Evolutionary conservation across 148 eudicot species (phyloP).

Genomic region (Arctostaphylos glauca): DNA sequence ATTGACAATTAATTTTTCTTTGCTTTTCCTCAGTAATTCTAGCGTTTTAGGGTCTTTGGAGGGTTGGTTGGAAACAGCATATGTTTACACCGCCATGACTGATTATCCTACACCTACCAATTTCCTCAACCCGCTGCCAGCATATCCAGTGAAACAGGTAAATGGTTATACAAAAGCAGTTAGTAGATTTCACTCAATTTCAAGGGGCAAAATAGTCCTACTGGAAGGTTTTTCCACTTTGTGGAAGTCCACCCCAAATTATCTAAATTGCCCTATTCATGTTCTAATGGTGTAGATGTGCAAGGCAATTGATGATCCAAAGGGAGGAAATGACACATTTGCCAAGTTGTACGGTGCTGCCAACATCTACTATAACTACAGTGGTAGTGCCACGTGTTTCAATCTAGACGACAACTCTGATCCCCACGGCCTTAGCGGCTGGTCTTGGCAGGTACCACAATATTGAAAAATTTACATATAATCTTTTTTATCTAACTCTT

Average conservation of each 20-base stretch:
- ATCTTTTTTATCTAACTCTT: too few species aligned
- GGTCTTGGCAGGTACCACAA: constrained; percentile 76
- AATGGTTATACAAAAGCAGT: background rate
- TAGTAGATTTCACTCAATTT: background rate
- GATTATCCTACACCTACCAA: constrained; percentile 91
- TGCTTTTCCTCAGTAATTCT: constrained; percentile 24
- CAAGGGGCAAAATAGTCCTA: background rate
- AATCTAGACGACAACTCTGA: constrained; percentile 42
- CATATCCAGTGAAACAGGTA: constrained; percentile 78
- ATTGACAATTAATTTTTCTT: background rate
- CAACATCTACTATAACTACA: constrained; percentile 68
- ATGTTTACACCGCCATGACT: constrained; percentile 62
- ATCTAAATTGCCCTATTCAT: too few species aligned
- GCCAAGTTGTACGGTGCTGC: constrained; percentile 68
- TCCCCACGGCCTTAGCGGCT: constrained; percentile 59
- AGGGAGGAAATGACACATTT: constrained; percentile 51
- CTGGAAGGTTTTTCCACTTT: background rate
- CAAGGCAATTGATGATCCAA: constrained; percentile 72
- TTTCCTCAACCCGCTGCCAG: constrained; percentile 69
- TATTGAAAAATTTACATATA: too few species aligned
- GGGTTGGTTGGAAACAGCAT: constrained; percentile 58
- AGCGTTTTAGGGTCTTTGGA: constrained; percentile 28
- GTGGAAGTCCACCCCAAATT: too few species aligned
- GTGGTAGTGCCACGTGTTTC: constrained; percentile 58
- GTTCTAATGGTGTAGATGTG: constrained; percentile 54